Evolutionary conservation across 768 basidiomycete genomes (phyloP).

Genomic region (Hygrophorus russula): DNA sequence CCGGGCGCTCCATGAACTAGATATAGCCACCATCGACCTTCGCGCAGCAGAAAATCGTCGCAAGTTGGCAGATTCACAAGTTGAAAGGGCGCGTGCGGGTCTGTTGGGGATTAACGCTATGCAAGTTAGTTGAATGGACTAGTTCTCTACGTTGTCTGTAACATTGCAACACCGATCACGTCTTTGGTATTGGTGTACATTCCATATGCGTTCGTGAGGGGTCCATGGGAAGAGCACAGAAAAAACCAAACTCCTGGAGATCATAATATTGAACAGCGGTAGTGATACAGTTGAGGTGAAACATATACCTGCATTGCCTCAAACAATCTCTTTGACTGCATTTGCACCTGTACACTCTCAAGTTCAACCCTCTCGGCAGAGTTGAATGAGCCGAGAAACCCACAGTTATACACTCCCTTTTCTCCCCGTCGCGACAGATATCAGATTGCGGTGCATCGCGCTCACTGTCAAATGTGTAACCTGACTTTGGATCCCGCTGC

Average conservation of each 20-base stretch:
- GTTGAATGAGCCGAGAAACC: conserved; percentile 10
- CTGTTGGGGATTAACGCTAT: conserved; percentile 43
- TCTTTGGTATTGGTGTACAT: conserved; percentile 51
- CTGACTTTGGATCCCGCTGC: conserved; percentile 36
- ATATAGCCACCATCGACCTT: conserved; percentile 48
- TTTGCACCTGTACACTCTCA: conserved; percentile 32
- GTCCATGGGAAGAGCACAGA: conserved; percentile 57
- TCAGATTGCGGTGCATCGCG: conserved; percentile 45
- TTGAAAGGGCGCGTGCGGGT: conserved; percentile 55
- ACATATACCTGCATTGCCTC: conserved; percentile 56
- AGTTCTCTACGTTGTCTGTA: not conserved
- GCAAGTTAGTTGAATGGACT: not conserved
- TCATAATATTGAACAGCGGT: not conserved
- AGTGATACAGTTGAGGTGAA: not conserved
- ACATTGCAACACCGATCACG: not conserved
- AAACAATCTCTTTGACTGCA: conserved; percentile 54
- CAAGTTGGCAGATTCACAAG: conserved; percentile 42
- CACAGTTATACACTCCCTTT: conserved; percentile 46
- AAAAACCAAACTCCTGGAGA: conserved; percentile 51
- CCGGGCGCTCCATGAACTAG: conserved; percentile 51
- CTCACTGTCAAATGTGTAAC: conserved; percentile 55
- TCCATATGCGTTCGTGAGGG: conserved; percentile 56
- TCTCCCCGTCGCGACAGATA: conserved; percentile 40
- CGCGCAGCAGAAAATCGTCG: conserved; percentile 47
- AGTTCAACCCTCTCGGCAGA: not conserved